phyloP scores from a whole-genome alignment of 1,139 yeast species.

The Saccharomyces pastorianus region DNA sequence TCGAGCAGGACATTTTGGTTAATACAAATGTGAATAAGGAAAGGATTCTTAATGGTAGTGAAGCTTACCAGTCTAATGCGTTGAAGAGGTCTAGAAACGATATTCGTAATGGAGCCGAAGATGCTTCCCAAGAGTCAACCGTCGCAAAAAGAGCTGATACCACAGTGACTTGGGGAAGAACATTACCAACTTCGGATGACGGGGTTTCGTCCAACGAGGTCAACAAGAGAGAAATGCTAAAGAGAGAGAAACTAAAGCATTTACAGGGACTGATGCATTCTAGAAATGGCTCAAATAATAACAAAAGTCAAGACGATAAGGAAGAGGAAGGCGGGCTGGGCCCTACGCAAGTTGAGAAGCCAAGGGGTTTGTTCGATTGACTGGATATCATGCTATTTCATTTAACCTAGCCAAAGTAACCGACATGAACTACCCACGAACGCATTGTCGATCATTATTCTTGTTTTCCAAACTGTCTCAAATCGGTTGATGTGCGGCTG shows the following conservation, averaged over 20 bases:
- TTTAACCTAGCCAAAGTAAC: not conserved
- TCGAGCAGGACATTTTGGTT: not conserved
- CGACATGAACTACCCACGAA: too few species aligned
- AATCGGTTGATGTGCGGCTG: not conserved
- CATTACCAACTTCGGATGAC: not conserved
- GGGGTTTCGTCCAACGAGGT: not conserved
- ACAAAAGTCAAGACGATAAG: constrained; percentile 2
- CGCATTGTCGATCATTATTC: not conserved
- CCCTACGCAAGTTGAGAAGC: constrained; percentile 31
- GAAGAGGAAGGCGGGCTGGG: constrained; percentile 27
- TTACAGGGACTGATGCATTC: not conserved
- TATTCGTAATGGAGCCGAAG: not conserved
- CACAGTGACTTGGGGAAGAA: not conserved
- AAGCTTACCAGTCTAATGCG: not conserved
- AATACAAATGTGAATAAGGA: not conserved
- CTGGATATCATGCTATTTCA: too few species aligned
- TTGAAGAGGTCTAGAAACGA: not conserved
- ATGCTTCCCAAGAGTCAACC: constrained; percentile 2
- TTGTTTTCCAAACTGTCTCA: not conserved
- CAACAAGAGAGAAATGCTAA: not conserved
- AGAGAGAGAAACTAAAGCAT: not conserved
- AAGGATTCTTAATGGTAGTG: not conserved
- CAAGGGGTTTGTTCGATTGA: constrained; percentile 33
- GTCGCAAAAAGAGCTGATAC: not conserved
- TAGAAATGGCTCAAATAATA: not conserved